Evolutionary conservation across 768 basidiomycete genomes (phyloP).

Genomic region (Boletellus emodensis): DNA sequence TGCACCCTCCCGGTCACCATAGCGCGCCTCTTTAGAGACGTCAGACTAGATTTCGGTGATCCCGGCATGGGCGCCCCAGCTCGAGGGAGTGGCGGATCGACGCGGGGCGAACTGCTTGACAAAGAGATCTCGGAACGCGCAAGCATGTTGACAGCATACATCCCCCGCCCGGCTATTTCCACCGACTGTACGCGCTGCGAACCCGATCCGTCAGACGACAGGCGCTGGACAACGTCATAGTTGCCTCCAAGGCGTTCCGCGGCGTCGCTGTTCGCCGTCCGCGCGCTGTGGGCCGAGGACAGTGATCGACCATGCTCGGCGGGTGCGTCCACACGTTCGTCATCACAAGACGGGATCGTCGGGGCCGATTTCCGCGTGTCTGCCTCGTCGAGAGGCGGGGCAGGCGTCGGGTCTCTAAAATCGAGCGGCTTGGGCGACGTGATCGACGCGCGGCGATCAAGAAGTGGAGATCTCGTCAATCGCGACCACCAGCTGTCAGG

Average conservation of each 20-base stretch:
- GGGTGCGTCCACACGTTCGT: constrained; percentile 10
- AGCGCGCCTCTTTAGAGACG: constrained; percentile 3
- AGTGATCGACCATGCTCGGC: constrained; percentile 32
- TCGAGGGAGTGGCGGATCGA: constrained; percentile 17
- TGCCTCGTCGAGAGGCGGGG: constrained; percentile 59
- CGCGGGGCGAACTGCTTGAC: constrained; percentile 2
- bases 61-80: neutral
- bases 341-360: constrained; percentile 13
- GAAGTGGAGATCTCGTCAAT: constrained; percentile 60
- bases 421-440: constrained; percentile 39
- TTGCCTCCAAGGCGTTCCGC: constrained; percentile 62
- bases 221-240: constrained; percentile 68
- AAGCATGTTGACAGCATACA: constrained; percentile 7
- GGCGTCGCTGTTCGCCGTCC: constrained; percentile 65
- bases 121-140: constrained; percentile 10
- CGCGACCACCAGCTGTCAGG: constrained; percentile 79
- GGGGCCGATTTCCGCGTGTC: constrained; percentile 31
- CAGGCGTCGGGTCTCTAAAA: constrained; percentile 78
- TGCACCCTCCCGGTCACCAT: constrained; percentile 51
- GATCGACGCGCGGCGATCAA: constrained; percentile 53
- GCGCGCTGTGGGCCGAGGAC: constrained; percentile 49
- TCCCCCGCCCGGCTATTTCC: constrained; percentile 19
- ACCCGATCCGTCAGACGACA: constrained; percentile 28
- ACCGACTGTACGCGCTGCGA: constrained; percentile 23
- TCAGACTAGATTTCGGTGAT: neutral